These are phyloP conservation scores for Xylariaceae sp. DNA, from an alignment of 2,329 filamentous ascomycete genomes.

Conservation along the genomic window DNA sequence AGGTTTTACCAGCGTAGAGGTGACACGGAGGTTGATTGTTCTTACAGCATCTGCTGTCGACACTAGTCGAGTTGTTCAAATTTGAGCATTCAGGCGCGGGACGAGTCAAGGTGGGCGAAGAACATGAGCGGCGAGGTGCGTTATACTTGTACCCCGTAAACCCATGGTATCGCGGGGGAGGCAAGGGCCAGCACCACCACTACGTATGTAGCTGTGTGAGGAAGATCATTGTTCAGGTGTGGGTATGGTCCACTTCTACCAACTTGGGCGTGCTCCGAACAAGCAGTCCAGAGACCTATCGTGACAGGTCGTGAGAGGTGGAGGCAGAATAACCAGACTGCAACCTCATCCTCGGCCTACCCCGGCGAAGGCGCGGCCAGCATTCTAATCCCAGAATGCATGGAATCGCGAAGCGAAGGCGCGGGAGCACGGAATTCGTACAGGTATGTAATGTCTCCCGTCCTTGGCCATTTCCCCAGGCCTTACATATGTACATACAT, in stretches of 20 bases:
- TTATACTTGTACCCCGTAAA: not conserved
- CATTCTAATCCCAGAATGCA: too few species aligned
- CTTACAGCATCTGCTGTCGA: too few species aligned
- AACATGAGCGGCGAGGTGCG: not conserved
- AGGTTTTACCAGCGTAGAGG: too few species aligned
- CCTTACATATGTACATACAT: too few species aligned
- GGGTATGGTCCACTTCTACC: conserved; percentile 24
- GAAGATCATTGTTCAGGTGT: conserved; percentile 13
- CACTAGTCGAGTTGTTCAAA: too few species aligned
- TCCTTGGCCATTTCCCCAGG: too few species aligned
- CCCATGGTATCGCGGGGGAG: conserved; percentile 10
- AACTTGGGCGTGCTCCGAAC: conserved; percentile 18
- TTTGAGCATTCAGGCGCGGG: not conserved
- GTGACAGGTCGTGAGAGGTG: conserved; percentile 27
- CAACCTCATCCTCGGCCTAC: too few species aligned
- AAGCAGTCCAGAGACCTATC: conserved; percentile 20
- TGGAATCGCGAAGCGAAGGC: too few species aligned
- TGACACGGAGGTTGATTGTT: too few species aligned
- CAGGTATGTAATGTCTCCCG: too few species aligned
- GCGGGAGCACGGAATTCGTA: too few species aligned
- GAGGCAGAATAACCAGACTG: conserved; percentile 17
- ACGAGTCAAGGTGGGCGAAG: not conserved
- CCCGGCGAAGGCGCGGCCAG: too few species aligned
- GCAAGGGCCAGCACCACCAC: conserved; percentile 9
- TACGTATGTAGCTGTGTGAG: conserved; percentile 14